Conservation (phyloP, 2,329 filamentous ascomycete genomes). For the Epichloe uncinata region DNA sequence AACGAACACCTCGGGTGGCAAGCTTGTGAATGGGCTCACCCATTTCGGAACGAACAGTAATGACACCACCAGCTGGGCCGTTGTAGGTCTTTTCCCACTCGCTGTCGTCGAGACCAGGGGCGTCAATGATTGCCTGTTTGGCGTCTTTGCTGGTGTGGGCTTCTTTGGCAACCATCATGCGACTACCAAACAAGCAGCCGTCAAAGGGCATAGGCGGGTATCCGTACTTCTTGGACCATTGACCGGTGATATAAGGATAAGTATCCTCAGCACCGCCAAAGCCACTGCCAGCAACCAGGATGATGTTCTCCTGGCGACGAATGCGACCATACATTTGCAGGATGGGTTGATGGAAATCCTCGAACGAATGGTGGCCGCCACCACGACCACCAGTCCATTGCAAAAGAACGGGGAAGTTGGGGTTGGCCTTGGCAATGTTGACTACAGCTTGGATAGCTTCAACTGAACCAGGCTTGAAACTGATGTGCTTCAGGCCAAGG, state of each 20-base stretch:
- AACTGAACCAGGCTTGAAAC: constrained; percentile 84
- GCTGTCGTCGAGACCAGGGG: constrained; percentile 64
- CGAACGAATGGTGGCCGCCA: constrained; percentile 87
- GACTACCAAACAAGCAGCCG: constrained; percentile 78
- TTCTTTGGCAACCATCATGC: constrained; percentile 92
- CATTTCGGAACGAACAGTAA: constrained; percentile 97
- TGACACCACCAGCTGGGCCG: constrained; percentile 79
- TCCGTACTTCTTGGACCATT: constrained; percentile 75
- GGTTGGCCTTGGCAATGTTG: constrained; percentile 90
- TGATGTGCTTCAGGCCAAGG: constrained; percentile 81
- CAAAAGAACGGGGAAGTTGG: constrained; percentile 79
- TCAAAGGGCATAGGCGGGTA: constrained; percentile 93
- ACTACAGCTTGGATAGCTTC: constrained; percentile 82
- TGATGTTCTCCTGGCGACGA: constrained; percentile 72
- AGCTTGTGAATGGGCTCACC: constrained; percentile 99
- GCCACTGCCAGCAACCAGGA: constrained; percentile 80
- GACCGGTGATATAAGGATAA: constrained; percentile 81
- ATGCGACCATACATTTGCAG: constrained; percentile 85
- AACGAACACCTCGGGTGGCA: constrained; percentile 84
- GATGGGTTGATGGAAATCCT: constrained; percentile 89
- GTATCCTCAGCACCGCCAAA: constrained; percentile 85
- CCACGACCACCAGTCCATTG: constrained; percentile 94
- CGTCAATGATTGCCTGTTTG: constrained; percentile 82
- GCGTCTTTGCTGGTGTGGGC: constrained; percentile 76
- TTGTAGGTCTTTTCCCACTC: constrained; percentile 94